Conservation (phyloP, 148 eudicot genomes). For the Hydrangea macrophylla region DNA sequence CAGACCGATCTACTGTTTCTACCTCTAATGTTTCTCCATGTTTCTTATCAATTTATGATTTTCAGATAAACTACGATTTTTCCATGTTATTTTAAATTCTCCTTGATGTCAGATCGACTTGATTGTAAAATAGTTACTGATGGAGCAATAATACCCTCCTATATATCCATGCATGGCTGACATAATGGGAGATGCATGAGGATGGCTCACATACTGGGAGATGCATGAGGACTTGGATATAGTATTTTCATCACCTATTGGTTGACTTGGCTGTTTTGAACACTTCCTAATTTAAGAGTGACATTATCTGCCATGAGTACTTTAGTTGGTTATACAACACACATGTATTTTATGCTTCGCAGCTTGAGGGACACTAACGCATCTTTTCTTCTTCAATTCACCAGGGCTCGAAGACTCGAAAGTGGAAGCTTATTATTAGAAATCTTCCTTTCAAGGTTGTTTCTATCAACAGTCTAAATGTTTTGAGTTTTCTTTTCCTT, state of each 20-base stretch:
- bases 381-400: neutral
- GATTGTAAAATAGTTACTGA: neutral
- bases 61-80: neutral
- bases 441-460: slow-evolving; percentile 92
- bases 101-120: neutral
- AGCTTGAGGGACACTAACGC: neutral
- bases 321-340: neutral
- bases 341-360: no score
- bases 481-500: neutral
- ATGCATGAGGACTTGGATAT: neutral
- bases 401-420: slow-evolving; percentile 92
- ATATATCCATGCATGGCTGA: neutral
- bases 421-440: slow-evolving; percentile 89
- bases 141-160: neutral
- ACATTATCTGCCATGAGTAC: neutral
- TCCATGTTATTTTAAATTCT: neutral
- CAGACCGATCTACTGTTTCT: no score
- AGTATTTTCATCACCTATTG: neutral
- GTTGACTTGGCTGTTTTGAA: neutral
- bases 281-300: neutral
- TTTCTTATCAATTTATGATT: no score
- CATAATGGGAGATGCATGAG: neutral
- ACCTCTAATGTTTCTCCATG: neutral
- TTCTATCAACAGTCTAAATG: neutral
- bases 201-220: neutral